These are phyloP conservation scores for Fusarium brevicatenulatum DNA, from an alignment of 2,329 filamentous ascomycete genomes.

Conservation along the genomic window DNA sequence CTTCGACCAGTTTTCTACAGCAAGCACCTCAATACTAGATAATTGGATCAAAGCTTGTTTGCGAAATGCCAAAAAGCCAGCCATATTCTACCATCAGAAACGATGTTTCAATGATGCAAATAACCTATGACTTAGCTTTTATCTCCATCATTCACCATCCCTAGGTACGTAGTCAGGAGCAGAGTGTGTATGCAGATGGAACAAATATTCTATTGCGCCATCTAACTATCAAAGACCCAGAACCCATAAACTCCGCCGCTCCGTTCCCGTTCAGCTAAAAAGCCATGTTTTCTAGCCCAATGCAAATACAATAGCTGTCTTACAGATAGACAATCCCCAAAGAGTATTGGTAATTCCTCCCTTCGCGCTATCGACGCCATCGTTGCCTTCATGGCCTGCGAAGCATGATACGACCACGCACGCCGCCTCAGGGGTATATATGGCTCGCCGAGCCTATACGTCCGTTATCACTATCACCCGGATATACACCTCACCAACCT, in stretches of 20 bases:
- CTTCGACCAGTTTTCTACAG: neutral
- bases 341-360: constrained; percentile 25
- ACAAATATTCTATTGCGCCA: constrained; percentile 41
- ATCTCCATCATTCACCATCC: neutral
- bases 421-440: constrained; percentile 35
- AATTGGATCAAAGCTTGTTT: neutral
- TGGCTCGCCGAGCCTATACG: constrained; percentile 33
- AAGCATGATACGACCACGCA: neutral
- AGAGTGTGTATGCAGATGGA: constrained; percentile 7
- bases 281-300: constrained; percentile 42
- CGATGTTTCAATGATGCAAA: too few relatives aligned
- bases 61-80: neutral
- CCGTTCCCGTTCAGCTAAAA: constrained; percentile 44
- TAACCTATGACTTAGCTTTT: neutral
- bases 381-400: constrained; percentile 12
- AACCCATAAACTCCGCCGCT: constrained; percentile 50
- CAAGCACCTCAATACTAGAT: neutral
- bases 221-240: constrained; percentile 43
- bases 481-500: constrained; percentile 13
- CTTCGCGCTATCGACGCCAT: constrained; percentile 11
- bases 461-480: constrained; percentile 18
- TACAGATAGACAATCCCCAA: constrained; percentile 33
- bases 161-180: neutral
- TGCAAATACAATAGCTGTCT: constrained; percentile 42
- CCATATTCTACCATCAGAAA: neutral